Base-by-base conservation (phyloP, 805 yeast species). In the Wickerhamomyces silvicola region DNA sequence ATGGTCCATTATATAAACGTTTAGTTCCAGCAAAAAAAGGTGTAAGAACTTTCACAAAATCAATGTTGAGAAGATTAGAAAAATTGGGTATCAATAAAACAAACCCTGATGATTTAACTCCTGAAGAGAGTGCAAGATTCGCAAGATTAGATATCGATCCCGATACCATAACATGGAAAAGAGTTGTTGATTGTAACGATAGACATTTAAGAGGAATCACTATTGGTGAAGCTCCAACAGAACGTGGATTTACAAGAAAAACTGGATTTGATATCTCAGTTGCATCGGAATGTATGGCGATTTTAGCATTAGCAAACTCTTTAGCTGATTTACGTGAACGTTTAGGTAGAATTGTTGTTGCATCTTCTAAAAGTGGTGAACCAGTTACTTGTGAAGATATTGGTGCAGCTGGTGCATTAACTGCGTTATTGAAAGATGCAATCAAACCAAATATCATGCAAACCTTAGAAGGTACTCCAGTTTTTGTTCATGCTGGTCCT, bases 391-490 rank as follows among this genome's bases (percentile, higher is more conserved):
- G 88, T 48, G 97, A 90, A 57, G 97, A 90, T 54, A 69, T 90
- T 48, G 96, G 97, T 22, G 78, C 85, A 59, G 95, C 95, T 18
- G 97, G 97, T 52, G 97, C 97, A 12, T 64, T 90, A 41, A 81
- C 97, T 30, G 97, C 97, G 10, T 70, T 90, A 52, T 68, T 90
- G 70, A 90, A 87, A 64, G 97, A 90, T 56, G 95, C 97, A 16
- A 79, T 90, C 57, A 90, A 88, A 66, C 97, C 97, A 45, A 90
- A 85, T 57, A 62, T 90, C 56, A 90, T 90, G 97, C 97, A 90
- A 63, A 85, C 97, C 31, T 71, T 90, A 40, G 97, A 90, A 63
- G 97, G 97, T 38, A 88, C 97, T 7, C 97, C 97, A 6, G 97
- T 90, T 17, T 78, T 90, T 52, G 95, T 90, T 13, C 97, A 90